Conservation (phyloP, 495 filamentous ascomycete species). For the Diplogelasinospora grovesii region DNA sequence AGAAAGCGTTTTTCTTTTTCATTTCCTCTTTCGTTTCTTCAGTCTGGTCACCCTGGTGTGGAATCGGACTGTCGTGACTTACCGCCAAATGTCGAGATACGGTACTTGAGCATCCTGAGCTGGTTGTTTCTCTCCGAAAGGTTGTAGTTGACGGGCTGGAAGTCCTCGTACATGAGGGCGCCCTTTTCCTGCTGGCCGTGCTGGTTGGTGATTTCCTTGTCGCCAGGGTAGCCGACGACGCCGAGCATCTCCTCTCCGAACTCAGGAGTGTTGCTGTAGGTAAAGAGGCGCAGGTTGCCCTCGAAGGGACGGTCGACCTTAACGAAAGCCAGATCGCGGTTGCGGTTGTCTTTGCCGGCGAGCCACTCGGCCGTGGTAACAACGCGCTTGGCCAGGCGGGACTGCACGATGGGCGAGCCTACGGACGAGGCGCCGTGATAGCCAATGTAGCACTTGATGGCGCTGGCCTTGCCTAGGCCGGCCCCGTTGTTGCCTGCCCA, state of each 20-base stretch:
- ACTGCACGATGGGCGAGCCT: conserved; percentile 25
- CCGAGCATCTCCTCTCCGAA: conserved; percentile 24
- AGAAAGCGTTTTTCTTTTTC: too few species aligned
- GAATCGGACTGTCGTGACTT: conserved; percentile 8
- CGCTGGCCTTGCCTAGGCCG: conserved; percentile 20
- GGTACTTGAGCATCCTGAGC: conserved; percentile 29
- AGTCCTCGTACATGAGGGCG: conserved; percentile 36
- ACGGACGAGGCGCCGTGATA: conserved; percentile 26
- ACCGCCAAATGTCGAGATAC: conserved; percentile 32
- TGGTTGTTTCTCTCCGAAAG: conserved; percentile 13
- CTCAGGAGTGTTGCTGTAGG: conserved; percentile 24
- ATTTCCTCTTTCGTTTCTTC: too few species aligned
- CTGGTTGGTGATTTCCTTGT: conserved; percentile 15
- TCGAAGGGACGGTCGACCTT: conserved; percentile 30
- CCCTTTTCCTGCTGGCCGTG: conserved; percentile 24
- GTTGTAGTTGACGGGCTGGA: conserved; percentile 19
- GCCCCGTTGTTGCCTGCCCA: conserved; percentile 24
- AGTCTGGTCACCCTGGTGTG: too few species aligned
- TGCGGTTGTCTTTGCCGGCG: conserved; percentile 16
- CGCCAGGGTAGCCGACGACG: conserved; percentile 39
- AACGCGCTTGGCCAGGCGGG: conserved; percentile 26
- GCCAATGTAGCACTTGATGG: conserved; percentile 34
- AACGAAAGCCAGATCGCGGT: conserved; percentile 34
- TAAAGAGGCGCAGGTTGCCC: conserved; percentile 25
- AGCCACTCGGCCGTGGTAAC: conserved; percentile 34